Conservation (phyloP, 345 rosid species). For the Syzygium oleosum region DNA sequence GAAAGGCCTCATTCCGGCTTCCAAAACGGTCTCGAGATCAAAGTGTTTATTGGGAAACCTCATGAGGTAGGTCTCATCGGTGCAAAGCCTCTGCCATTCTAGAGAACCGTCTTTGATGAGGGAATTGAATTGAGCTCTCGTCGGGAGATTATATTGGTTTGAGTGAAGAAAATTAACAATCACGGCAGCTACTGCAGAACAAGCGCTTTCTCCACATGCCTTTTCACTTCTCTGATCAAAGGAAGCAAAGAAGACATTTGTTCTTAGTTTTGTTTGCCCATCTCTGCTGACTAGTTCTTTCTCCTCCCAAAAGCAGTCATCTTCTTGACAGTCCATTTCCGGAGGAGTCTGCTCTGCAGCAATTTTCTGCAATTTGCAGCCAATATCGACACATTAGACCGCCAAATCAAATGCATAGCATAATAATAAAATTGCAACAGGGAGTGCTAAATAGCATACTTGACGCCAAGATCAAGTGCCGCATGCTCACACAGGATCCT, state of each 20-base stretch:
- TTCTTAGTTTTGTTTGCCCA: slow-evolving; percentile 22
- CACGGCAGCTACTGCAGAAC: slow-evolving; percentile 13
- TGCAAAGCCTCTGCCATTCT: slow-evolving; percentile 23
- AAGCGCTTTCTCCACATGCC: slow-evolving; percentile 29
- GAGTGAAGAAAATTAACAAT: slow-evolving; percentile 24
- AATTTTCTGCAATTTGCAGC: neutral
- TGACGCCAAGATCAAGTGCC: neutral
- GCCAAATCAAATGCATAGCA: neutral
- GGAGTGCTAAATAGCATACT: neutral
- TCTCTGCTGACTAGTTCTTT: slow-evolving; percentile 27
- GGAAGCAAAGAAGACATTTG: slow-evolving; percentile 28
- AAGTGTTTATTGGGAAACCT: slow-evolving; percentile 26
- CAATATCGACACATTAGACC: neutral
- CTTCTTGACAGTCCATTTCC: neutral
- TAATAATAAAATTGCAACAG: neutral
- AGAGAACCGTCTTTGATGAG: slow-evolving; percentile 25
- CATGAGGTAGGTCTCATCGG: neutral
- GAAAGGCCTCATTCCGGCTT: slow-evolving; percentile 23
- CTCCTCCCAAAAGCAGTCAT: slow-evolving; percentile 12
- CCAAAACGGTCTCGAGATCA: slow-evolving; percentile 29
- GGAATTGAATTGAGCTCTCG: slow-evolving; percentile 11
- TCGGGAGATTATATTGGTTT: slow-evolving; percentile 13
- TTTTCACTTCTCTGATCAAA: slow-evolving; percentile 27
- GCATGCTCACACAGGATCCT: neutral
- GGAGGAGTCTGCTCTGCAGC: neutral